A percentile compares a stretch with the other conserved stretches of the same genome.
Evolutionary conservation across 352 stramenopile genomes (phyloP).

Genomic region (Phytophthora tentaculata): DNA sequence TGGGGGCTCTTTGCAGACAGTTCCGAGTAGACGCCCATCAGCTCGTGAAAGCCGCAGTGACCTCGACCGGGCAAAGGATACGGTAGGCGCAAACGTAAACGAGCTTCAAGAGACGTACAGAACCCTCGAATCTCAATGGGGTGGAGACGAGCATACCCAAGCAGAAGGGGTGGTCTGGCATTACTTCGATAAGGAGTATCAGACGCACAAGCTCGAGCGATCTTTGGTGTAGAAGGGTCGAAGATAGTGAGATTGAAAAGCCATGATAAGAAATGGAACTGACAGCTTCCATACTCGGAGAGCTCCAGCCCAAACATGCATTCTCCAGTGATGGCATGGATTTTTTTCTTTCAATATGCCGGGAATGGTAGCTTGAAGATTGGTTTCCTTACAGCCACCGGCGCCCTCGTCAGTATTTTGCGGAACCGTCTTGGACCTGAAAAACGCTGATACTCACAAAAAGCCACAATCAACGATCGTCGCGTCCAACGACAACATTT

Average conservation of each 20-base stretch:
- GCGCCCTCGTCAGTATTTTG: neutral
- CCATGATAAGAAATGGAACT: neutral
- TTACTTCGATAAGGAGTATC: neutral
- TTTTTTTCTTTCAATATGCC: neutral
- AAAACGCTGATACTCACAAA: neutral
- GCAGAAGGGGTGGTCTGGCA: neutral
- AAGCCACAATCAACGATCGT: neutral
- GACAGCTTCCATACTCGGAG: neutral
- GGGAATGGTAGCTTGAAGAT: neutral
- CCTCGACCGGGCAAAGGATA: neutral
- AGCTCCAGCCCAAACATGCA: neutral
- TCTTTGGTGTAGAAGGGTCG: neutral
- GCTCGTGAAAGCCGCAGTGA: neutral
- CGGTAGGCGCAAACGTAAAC: neutral
- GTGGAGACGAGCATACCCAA: neutral
- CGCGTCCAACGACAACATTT: no score
- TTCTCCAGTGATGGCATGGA: neutral
- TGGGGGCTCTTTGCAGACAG: neutral
- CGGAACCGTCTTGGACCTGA: neutral
- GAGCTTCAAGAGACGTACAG: no score
- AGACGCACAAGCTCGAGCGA: neutral
- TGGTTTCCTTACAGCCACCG: neutral
- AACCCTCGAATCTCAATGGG: neutral
- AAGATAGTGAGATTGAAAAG: neutral
- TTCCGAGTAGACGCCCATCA: neutral